Percentiles rank a stretch among this genome's conserved stretches.
Evolutionary conservation across 2,329 filamentous ascomycete genomes (phyloP).

Genomic region (Sclerotinia minor): DNA sequence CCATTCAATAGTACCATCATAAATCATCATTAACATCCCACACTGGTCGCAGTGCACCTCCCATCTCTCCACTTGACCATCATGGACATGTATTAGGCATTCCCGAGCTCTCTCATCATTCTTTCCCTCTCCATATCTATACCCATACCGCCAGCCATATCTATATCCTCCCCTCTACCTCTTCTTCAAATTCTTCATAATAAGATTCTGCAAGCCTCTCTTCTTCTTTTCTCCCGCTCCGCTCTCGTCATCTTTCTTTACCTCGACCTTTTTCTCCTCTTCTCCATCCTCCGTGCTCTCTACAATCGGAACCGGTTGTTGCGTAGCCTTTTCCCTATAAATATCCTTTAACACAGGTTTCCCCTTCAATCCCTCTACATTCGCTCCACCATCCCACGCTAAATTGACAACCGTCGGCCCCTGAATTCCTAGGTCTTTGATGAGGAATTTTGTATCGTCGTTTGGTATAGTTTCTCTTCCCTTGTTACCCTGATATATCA

Average conservation of each 20-base stretch:
- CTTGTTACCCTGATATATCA: slow-evolving; percentile 50
- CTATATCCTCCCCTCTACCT: slow-evolving; percentile 2
- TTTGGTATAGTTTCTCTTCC: slow-evolving; percentile 44
- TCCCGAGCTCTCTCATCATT: neutral
- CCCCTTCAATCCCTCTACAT: slow-evolving; percentile 53
- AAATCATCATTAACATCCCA: slow-evolving; percentile 1
- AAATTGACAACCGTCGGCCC: slow-evolving; percentile 74
- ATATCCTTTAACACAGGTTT: slow-evolving; percentile 43
- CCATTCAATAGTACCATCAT: neutral
- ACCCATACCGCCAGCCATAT: too few species aligned
- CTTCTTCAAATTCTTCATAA: slow-evolving; percentile 24
- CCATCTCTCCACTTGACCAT: neutral
- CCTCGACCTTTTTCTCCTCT: slow-evolving; percentile 35
- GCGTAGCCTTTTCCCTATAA: slow-evolving; percentile 60
- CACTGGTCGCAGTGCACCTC: neutral
- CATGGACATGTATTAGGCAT: neutral
- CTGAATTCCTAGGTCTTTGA: slow-evolving; percentile 69
- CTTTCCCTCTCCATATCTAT: slow-evolving; percentile 17
- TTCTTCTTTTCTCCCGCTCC: slow-evolving; percentile 22
- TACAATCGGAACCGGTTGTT: slow-evolving; percentile 41
- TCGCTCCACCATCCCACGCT: slow-evolving; percentile 66
- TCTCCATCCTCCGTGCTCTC: slow-evolving; percentile 39
- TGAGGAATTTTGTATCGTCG: slow-evolving; percentile 57
- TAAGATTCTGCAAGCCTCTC: slow-evolving; percentile 20
- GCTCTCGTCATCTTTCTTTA: slow-evolving; percentile 35